phyloP scores from a whole-genome alignment of 441 rosid species.

The Geranium incanum region DNA sequence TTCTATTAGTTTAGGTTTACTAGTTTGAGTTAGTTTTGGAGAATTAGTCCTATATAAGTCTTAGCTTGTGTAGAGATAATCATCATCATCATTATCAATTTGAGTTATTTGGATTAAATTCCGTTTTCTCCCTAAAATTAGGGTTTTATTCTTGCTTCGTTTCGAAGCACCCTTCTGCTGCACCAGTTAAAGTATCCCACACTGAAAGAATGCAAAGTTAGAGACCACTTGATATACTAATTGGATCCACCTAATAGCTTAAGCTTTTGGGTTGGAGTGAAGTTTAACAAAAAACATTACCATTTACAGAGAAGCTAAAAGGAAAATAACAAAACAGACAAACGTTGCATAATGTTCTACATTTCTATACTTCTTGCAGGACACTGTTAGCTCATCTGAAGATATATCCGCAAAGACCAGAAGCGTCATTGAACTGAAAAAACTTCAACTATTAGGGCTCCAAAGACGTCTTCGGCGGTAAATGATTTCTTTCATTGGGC shows the following conservation, averaged over 20 bases:
- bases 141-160: too few relatives aligned
- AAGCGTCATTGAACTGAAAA: slow-evolving; percentile 87
- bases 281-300: neutral
- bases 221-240: neutral
- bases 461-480: slow-evolving; percentile 83
- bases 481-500: slow-evolving; percentile 15
- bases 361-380: slow-evolving; percentile 32
- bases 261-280: neutral
- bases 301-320: neutral
- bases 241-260: neutral
- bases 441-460: slow-evolving; percentile 72
- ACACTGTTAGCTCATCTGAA: slow-evolving; percentile 71
- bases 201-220: neutral
- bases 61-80: too few relatives aligned
- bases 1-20: too few relatives aligned
- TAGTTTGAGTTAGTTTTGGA: too few relatives aligned
- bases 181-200: neutral
- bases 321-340: neutral
- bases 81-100: too few relatives aligned
- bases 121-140: too few relatives aligned
- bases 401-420: slow-evolving; percentile 83
- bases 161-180: too few relatives aligned
- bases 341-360: slow-evolving; percentile 6
- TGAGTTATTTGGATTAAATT: too few relatives aligned
- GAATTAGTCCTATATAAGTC: too few relatives aligned